Conservation (phyloP, 331 rosid species). For the Phaseolus coccineus region DNA sequence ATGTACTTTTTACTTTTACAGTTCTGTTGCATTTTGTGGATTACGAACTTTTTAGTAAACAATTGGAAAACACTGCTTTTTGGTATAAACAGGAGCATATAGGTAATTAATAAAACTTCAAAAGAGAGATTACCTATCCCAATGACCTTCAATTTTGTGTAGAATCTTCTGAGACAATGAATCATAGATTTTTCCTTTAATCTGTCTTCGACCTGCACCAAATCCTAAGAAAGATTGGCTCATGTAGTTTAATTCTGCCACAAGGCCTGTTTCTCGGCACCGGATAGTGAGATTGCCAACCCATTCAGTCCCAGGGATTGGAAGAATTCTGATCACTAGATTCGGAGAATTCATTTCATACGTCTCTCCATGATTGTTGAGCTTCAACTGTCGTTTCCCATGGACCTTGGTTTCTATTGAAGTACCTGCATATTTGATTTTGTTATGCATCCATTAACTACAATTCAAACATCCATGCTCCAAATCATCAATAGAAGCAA, state of each 20-base stretch:
- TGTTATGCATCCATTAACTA: neutral
- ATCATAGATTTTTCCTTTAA: conserved; percentile 70
- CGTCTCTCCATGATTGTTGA: conserved; percentile 72
- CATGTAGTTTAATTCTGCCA: conserved; percentile 63
- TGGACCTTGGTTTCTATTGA: conserved; percentile 61
- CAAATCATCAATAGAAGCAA: neutral
- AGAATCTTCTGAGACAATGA: conserved; percentile 56
- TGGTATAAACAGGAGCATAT: neutral
- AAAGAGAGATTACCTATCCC: conserved; percentile 68
- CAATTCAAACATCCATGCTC: neutral
- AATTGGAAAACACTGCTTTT: neutral
- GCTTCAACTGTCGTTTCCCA: conserved; percentile 71
- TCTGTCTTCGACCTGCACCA: conserved; percentile 51
- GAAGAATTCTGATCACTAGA: conserved; percentile 63
- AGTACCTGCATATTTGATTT: conserved; percentile 56
- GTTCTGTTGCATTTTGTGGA: conserved; percentile 52
- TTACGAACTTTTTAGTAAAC: neutral
- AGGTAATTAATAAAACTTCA: neutral
- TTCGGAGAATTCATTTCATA: conserved; percentile 69
- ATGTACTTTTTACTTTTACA: conserved; percentile 56
- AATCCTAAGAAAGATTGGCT: conserved; percentile 65
- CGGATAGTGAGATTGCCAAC: conserved; percentile 59
- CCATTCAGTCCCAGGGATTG: conserved; percentile 66
- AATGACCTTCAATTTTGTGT: conserved; percentile 67
- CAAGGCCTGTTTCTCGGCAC: conserved; percentile 67